Conservation (phyloP, 441 rosid genomes). For the Populus tomentosa region DNA sequence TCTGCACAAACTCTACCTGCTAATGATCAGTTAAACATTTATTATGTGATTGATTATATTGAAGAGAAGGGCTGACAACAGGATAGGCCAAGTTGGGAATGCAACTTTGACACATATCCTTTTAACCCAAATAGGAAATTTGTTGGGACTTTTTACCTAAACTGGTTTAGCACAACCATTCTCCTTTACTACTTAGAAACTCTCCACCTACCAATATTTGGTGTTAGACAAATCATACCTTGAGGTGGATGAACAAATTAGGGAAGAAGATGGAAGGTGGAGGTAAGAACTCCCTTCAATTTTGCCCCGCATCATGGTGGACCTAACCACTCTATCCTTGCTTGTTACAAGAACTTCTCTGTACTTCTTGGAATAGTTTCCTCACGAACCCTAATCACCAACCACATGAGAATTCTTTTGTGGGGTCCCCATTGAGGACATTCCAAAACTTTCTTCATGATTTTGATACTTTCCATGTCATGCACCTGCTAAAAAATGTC, state of each 20-base stretch:
- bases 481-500: background rate
- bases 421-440: conserved; percentile 7
- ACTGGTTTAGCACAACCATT: background rate
- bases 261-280: background rate
- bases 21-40: too few relatives aligned
- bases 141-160: background rate
- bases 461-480: conserved; percentile 1
- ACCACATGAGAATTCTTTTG: conserved; percentile 16
- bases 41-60: too few relatives aligned
- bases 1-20: too few relatives aligned
- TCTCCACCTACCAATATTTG: background rate
- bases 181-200: background rate
- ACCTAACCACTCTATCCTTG: background rate
- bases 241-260: background rate
- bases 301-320: conserved; percentile 1
- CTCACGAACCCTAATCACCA: conserved; percentile 7
- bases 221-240: background rate
- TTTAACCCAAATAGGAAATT: background rate
- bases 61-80: too few relatives aligned
- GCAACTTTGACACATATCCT: background rate
- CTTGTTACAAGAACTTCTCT: background rate
- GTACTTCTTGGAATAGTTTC: conserved; percentile 8
- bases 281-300: background rate
- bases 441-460: background rate
- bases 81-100: background rate